phyloP scores from a whole-genome alignment of 495 filamentous ascomycete species.

The Hypoxylon lenormandii region DNA sequence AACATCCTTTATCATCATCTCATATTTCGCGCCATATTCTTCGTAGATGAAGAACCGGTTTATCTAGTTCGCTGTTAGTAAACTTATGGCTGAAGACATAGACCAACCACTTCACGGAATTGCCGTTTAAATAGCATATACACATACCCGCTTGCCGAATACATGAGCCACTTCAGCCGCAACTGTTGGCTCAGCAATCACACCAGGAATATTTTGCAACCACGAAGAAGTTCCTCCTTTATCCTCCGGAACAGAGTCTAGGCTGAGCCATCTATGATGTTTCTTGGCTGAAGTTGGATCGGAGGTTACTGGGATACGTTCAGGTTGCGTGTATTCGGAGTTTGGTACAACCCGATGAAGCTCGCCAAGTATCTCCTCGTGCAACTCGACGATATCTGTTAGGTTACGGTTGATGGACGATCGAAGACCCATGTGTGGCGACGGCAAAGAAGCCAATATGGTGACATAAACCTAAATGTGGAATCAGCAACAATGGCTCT shows the following conservation, averaged over 20 bases:
- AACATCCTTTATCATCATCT: slow-evolving; percentile 81
- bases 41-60: slow-evolving; percentile 85
- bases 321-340: slow-evolving; percentile 68
- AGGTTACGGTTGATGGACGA: slow-evolving; percentile 74
- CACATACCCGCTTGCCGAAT: slow-evolving; percentile 77
- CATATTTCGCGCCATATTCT: slow-evolving; percentile 87
- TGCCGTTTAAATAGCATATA: not conserved
- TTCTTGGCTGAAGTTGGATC: slow-evolving; percentile 48
- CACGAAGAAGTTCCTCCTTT: slow-evolving; percentile 54
- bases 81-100: slow-evolving; percentile 24
- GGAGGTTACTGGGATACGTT: slow-evolving; percentile 43
- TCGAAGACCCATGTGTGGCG: slow-evolving; percentile 66
- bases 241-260: slow-evolving; percentile 69
- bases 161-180: slow-evolving; percentile 80
- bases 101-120: not conserved
- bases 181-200: slow-evolving; percentile 76
- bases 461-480: slow-evolving; percentile 72
- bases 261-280: slow-evolving; percentile 69
- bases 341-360: slow-evolving; percentile 72
- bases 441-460: slow-evolving; percentile 71
- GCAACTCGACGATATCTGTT: slow-evolving; percentile 75
- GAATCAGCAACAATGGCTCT: slow-evolving; percentile 14
- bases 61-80: slow-evolving; percentile 66
- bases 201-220: slow-evolving; percentile 61
- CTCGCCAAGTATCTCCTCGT: slow-evolving; percentile 75